Conservation (phyloP, 805 yeast species). For the Cyberlindnera subsufficiens region DNA sequence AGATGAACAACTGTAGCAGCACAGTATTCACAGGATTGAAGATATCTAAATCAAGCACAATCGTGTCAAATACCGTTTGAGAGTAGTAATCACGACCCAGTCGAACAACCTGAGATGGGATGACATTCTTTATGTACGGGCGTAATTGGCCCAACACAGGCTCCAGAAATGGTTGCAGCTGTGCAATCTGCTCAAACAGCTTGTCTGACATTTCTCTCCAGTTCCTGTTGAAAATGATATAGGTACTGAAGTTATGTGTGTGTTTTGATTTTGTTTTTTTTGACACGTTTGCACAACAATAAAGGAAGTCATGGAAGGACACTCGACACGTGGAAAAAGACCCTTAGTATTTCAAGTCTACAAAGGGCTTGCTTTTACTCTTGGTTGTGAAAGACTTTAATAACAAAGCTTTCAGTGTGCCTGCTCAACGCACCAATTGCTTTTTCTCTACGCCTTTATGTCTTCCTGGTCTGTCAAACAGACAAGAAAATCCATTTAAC, state of each 20-base stretch:
- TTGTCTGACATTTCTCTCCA: not conserved
- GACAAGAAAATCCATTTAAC: too few relatives aligned
- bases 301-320: too few relatives aligned
- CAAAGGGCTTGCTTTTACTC: too few relatives aligned
- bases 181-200: slow-evolving; percentile 3
- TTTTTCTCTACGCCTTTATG: too few relatives aligned
- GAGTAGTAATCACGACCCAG: slow-evolving; percentile 23
- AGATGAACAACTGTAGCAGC: slow-evolving; percentile 25
- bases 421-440: too few relatives aligned
- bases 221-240: not conserved
- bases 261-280: too few relatives aligned
- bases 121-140: slow-evolving; percentile 7
- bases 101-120: slow-evolving; percentile 21
- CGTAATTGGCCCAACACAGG: slow-evolving; percentile 17
- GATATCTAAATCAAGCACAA: slow-evolving; percentile 22
- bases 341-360: too few relatives aligned
- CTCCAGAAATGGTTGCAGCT: slow-evolving; percentile 13
- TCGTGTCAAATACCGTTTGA: slow-evolving; percentile 21
- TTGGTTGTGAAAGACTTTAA: too few relatives aligned
- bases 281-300: too few relatives aligned
- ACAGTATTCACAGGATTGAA: slow-evolving; percentile 17
- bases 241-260: not conserved
- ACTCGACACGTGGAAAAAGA: too few relatives aligned
- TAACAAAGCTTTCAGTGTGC: too few relatives aligned
- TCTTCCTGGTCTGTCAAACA: too few relatives aligned